These are phyloP conservation scores for Aspergillus sojae DNA, from an alignment of 2,329 filamentous ascomycete genomes.

Conservation along the genomic window DNA sequence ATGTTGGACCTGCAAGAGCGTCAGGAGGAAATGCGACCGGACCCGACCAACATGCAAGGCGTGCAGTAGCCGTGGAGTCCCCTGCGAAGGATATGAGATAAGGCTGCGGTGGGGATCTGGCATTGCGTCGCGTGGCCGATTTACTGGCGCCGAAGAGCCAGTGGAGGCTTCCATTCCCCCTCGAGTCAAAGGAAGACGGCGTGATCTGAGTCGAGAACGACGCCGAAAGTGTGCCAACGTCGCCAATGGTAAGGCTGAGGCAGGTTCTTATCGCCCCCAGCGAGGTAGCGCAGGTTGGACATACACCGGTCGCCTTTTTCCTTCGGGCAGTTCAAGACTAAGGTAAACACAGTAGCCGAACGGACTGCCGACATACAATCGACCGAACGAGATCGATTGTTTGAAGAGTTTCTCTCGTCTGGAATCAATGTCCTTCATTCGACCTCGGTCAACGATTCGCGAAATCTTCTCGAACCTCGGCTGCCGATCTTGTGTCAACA, in stretches of 20 bases:
- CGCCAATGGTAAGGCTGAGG: background rate
- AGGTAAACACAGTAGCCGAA: slow-evolving; percentile 1
- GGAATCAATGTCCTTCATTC: slow-evolving; percentile 34
- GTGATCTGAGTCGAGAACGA: slow-evolving; percentile 27
- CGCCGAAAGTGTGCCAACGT: background rate
- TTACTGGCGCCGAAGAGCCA: slow-evolving; percentile 33
- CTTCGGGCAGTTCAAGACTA: background rate
- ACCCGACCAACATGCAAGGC: slow-evolving; percentile 27
- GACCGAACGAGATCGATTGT: background rate
- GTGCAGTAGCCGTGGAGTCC: slow-evolving; percentile 25
- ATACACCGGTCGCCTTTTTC: background rate
- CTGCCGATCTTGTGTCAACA: slow-evolving; percentile 27
- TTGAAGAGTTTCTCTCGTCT: slow-evolving; percentile 20
- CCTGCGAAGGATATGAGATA: slow-evolving; percentile 36
- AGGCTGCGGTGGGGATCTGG: slow-evolving; percentile 34
- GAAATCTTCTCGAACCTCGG: slow-evolving; percentile 20
- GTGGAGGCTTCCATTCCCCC: slow-evolving; percentile 25
- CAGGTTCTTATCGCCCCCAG: background rate
- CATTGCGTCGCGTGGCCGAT: slow-evolving; percentile 35
- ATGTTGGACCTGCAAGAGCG: slow-evolving; percentile 36
- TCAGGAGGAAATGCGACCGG: slow-evolving; percentile 32
- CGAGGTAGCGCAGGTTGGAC: background rate
- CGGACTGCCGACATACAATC: background rate
- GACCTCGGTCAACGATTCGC: slow-evolving; percentile 22
- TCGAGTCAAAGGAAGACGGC: slow-evolving; percentile 27